Percentiles rank a stretch among this genome's conserved stretches.
Conservation (phyloP, 768 basidiomycete genomes). For the Pisolithus microcarpus region DNA sequence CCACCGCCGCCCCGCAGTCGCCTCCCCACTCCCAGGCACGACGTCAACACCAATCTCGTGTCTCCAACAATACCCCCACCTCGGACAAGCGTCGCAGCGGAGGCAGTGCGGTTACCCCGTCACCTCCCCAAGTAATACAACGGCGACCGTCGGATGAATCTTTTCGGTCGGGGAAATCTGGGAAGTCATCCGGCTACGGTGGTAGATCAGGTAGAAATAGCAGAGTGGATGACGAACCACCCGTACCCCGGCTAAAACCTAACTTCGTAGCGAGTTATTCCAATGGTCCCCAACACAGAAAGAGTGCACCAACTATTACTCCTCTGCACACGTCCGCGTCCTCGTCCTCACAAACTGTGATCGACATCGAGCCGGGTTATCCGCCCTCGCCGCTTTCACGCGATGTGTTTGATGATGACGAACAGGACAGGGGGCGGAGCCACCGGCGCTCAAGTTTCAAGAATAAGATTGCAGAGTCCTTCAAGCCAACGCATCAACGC, state of each 20-base stretch:
- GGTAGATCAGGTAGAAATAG: constrained; percentile 26
- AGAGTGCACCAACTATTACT: constrained; percentile 43
- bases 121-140: constrained; percentile 13
- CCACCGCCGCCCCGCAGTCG: not conserved
- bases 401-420: constrained; percentile 17
- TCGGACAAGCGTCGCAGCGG: constrained; percentile 22
- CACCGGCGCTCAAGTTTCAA: constrained; percentile 27
- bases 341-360: constrained; percentile 22
- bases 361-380: constrained; percentile 17
- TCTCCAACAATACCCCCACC: constrained; percentile 1
- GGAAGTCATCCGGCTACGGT: constrained; percentile 18
- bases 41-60: constrained; percentile 2
- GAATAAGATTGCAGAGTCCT: constrained; percentile 27
- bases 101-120: constrained; percentile 13
- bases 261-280: constrained; percentile 15
- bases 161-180: constrained; percentile 34
- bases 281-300: constrained; percentile 31
- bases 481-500: constrained; percentile 26
- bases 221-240: constrained; percentile 21
- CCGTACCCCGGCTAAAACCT: constrained; percentile 26
- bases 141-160: constrained; percentile 35
- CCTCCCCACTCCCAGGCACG: not conserved
- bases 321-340: constrained; percentile 15
- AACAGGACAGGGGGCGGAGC: constrained; percentile 21
- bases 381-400: constrained; percentile 25